Base-by-base conservation (phyloP, 2,329 filamentous ascomycete genomes). In the Colletotrichum sp. region DNA sequence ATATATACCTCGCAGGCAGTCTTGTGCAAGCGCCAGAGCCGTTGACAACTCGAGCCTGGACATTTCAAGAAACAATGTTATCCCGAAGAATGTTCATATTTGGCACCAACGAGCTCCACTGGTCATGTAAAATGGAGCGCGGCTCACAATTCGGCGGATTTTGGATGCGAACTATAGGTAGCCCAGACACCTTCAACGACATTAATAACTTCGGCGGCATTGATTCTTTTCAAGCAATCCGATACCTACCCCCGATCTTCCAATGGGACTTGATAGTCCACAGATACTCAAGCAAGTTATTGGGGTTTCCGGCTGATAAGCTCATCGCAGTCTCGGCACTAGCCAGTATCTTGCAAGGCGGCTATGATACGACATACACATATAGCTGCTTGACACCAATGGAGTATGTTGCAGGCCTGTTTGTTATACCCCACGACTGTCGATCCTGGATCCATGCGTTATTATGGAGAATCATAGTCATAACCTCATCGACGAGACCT, bases 401-500 rank as follows among this genome's bases (percentile, higher is more conserved):
- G 55, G 15, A 19, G 3, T 59, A 59, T 8, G 25, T 57, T 8
- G 52, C 55, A 16, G 55, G 55, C 25, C 5, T 59, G 6, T 59
- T 8, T 1, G 11, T 59, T 2, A 19, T 1, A 29, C 55, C 55
- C 0, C 1, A 30, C 5, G 55, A 61, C 15, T 8, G 13, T 8
- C 12, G 13, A 12, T 27, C 22, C 55, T 61, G 55, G 27, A 2
- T 3, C 8, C 3, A 30, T 2, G 55, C 55, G 0, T 29, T 61
- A 2, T 2, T 61, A 0, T 61, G 55, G 55, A 3, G 16, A 0
- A 6, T 7, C 0, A 6, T 2, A 1, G 25, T 27, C 6, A 61
- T 13, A 4, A 19, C 8, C n/a, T 1, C 55, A 2, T 29, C 25
- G 1, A 55, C 27, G 4, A 27, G 55, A 30, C 1, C 1, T 7